A percentile compares a stretch with the other conserved stretches of the same genome.
phyloP scores from a whole-genome alignment of 2,329 filamentous ascomycete genomes.

The Blastomyces gilchristii region DNA sequence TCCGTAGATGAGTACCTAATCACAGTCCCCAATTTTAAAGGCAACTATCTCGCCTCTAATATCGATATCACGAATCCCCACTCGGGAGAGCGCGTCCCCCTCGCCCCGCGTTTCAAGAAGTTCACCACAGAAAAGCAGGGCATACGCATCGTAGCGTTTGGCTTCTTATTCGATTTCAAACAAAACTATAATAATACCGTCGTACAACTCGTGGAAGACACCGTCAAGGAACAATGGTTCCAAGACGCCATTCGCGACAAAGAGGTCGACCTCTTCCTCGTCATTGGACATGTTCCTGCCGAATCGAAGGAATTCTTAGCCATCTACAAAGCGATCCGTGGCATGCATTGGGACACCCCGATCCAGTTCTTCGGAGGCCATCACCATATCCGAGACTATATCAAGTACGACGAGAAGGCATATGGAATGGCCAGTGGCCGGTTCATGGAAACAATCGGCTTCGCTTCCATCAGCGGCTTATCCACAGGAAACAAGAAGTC shows the following conservation, averaged over 20 bases:
- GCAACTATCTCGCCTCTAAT: slow-evolving; percentile 80
- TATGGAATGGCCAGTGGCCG: slow-evolving; percentile 76
- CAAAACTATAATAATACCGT: slow-evolving; percentile 84
- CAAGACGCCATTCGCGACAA: slow-evolving; percentile 66
- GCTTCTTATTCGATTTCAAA: slow-evolving; percentile 90
- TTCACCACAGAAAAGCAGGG: slow-evolving; percentile 87
- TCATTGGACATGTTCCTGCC: slow-evolving; percentile 75
- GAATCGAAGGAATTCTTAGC: slow-evolving; percentile 67
- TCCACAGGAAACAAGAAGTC: slow-evolving; percentile 25
- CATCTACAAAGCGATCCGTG: slow-evolving; percentile 69
- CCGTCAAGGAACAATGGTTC: slow-evolving; percentile 81
- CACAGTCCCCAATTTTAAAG: slow-evolving; percentile 73
- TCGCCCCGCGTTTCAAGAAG: slow-evolving; percentile 74
- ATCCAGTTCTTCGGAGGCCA: slow-evolving; percentile 92
- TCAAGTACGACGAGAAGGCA: slow-evolving; percentile 65
- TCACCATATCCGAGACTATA: slow-evolving; percentile 76
- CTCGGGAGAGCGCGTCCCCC: slow-evolving; percentile 59
- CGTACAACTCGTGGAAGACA: slow-evolving; percentile 68
- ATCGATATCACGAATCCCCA: slow-evolving; percentile 72
- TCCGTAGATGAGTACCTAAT: slow-evolving; percentile 66
- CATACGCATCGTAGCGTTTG: slow-evolving; percentile 75
- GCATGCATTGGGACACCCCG: slow-evolving; percentile 65
- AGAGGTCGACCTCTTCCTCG: slow-evolving; percentile 76
- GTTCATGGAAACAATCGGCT: slow-evolving; percentile 92
- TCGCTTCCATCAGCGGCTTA: slow-evolving; percentile 71